Evolutionary conservation across 2,329 filamentous ascomycete genomes (phyloP).

Genomic region (Parasarocladium wereldwijsianum): DNA sequence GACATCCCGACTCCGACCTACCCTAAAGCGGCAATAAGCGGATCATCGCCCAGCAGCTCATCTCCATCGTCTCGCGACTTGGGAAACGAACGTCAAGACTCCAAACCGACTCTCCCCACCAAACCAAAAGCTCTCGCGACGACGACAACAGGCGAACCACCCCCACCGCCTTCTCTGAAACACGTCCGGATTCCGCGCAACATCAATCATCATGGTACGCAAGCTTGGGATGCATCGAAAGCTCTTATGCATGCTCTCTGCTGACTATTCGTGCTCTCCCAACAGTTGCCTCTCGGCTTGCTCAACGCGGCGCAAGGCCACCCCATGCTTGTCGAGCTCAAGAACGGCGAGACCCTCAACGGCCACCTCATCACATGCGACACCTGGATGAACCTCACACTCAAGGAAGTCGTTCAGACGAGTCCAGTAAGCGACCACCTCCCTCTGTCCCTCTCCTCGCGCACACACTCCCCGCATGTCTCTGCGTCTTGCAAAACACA

Average conservation of each 20-base stretch:
- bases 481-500: background rate
- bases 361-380: constrained; percentile 94
- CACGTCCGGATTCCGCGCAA: too few species aligned
- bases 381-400: constrained; percentile 98
- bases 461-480: background rate
- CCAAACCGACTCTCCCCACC: too few species aligned
- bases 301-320: constrained; percentile 94
- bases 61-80: too few species aligned
- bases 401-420: constrained; percentile 95
- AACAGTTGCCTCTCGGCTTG: constrained; percentile 59
- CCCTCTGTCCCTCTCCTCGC: background rate
- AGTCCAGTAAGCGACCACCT: constrained; percentile 46
- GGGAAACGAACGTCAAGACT: too few species aligned
- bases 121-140: too few species aligned
- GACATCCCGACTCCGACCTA: too few species aligned
- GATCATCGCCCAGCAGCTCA: too few species aligned
- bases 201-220: constrained; percentile 10
- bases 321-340: constrained; percentile 94
- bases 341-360: constrained; percentile 95
- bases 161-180: too few species aligned
- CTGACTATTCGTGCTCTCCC: background rate
- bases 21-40: too few species aligned
- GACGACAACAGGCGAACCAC: too few species aligned
- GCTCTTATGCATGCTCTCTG: background rate
- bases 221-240: background rate